Evolutionary conservation across 2,329 filamentous ascomycete species (phyloP), one percentile per base, ranked within the genome.

Genomic region (Dendrostoma leiphaemia): DNA sequence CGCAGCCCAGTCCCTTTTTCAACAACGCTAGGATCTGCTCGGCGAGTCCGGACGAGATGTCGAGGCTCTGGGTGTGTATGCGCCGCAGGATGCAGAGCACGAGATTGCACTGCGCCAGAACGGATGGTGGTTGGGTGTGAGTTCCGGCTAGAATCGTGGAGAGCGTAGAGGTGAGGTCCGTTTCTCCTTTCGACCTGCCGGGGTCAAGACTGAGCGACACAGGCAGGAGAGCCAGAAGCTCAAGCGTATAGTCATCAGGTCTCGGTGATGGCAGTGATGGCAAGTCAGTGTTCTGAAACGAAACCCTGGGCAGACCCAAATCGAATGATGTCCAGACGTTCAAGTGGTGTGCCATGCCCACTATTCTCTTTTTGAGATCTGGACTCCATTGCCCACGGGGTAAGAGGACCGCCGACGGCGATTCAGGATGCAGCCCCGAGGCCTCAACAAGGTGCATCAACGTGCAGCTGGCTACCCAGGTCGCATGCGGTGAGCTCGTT

Each of bases 281-380:
- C 38, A 56, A 21, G 3, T 53, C 70, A 0, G 73, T 74, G 9
- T 76, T 74, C 31, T 74, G 73, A 0, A 82, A 68, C 0, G 57
- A 72, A 56, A 83, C 77, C 9, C 79, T 71, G 0, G 79, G 80
- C 0, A 78, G 74, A 1, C 81, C 81, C 50, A 83, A 75, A 51
- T 84, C 81, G 58, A 82, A 83, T 0, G 79, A 83, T 24, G 78
- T 77, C 80, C 81, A 84, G 12, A 76, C 78, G 59, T 84, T 83
- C 7, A 84, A 71, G 59, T 83, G 80, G 9, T 80, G 77, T 0
- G 80, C 76, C 37, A 83, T 73, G 49, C 77, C 73, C 61, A 80
- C 66, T 3, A 81, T 63, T 2, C 77, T 66, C 12, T 71, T 68
- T 10, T 71, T 69, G 8, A 69, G 65, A 28, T 80, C 76, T 10